Evolutionary conservation across 164 flowering plant species (phyloP).

Genomic region (Umbilicus rupestris): DNA sequence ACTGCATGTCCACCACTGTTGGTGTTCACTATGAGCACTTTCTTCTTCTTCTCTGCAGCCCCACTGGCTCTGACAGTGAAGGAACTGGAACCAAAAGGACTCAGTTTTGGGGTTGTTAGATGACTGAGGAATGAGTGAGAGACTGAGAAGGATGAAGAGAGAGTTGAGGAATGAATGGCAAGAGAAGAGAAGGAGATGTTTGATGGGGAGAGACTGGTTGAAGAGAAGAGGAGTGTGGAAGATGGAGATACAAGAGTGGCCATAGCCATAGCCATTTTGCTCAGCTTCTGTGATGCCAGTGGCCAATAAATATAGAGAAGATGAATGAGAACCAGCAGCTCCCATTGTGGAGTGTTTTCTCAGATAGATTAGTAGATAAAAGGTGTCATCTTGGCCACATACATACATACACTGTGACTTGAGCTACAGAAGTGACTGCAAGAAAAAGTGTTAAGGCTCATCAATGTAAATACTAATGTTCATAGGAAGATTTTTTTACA

Average conservation of each 20-base stretch:
- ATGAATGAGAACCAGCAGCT: constrained; percentile 25
- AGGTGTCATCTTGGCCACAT: not conserved
- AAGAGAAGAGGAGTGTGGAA: constrained; percentile 23
- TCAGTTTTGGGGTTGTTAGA: constrained; percentile 15
- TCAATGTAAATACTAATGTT: too few relatives aligned
- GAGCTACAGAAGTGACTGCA: not conserved
- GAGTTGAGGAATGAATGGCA: constrained; percentile 23
- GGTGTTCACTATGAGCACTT: constrained; percentile 80
- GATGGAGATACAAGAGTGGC: constrained; percentile 46
- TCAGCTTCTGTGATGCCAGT: not conserved
- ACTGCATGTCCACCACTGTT: constrained; percentile 94
- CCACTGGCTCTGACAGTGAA: constrained; percentile 33
- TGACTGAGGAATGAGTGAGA: constrained; percentile 22
- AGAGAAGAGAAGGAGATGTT: constrained; percentile 22
- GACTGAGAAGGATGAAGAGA: constrained; percentile 30
- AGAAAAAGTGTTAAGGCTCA: too few relatives aligned
- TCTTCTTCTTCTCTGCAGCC: constrained; percentile 67
- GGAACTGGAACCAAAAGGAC: constrained; percentile 20
- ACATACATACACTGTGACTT: not conserved
- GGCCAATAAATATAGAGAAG: not conserved
- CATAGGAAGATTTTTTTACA: too few relatives aligned
- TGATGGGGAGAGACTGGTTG: constrained; percentile 18
- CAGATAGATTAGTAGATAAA: constrained; percentile 7
- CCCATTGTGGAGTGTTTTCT: not conserved
- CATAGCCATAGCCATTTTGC: constrained; percentile 20